Evolutionary conservation across 805 yeast genomes (phyloP), one percentile per base, ranked within the genome.

Genomic region (Pichia cephalocereana): DNA sequence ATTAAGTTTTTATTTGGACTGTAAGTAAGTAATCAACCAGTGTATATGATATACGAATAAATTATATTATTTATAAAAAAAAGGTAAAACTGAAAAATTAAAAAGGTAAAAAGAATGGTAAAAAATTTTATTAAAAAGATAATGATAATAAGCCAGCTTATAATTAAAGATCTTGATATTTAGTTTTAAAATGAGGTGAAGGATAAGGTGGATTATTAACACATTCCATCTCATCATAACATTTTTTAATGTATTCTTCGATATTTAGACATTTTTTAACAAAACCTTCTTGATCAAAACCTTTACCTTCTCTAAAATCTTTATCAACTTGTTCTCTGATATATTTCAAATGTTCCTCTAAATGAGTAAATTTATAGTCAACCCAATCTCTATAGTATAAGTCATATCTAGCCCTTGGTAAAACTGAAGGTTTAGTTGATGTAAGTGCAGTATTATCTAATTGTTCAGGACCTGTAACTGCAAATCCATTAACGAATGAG

Each of bases 321-420:
- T 56, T 51, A 49, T 48, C 47, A 32, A 54, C 52, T 48, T 51
- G 39, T 42, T 57, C 46, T 41, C 60, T 52, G 27, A 59, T 47
- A 17, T 50, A 49, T 15, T 51, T 46, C n/a, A 66, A 43, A 48
- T 55, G 58, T n/a, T 54, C 53, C 45, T 63, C 66, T 12, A 67
- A 50, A 47, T 61, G 58, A 12, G 51, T 45, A 43, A 65, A 62
- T 47, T 66, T 54, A 45, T 60, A 65, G 6, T 65, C 66, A 44
- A 60, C 55, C 70, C 70, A 67, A 19, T 62, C 67, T 15, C 63
- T 63, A 41, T 66, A 67, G 45, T 62, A 66, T 45, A 59, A 58
- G 49, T 67, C 66, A 41, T 58, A 63, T 12, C 58, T 50, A 0
- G 68, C 63, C 44, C 69, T 59, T 5, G 69, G 69, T 40, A 64